Evolutionary conservation across 495 filamentous ascomycete genomes (phyloP), one percentile per base, ranked within the genome.

Genomic region (Hapsidospora chrysogenum): DNA sequence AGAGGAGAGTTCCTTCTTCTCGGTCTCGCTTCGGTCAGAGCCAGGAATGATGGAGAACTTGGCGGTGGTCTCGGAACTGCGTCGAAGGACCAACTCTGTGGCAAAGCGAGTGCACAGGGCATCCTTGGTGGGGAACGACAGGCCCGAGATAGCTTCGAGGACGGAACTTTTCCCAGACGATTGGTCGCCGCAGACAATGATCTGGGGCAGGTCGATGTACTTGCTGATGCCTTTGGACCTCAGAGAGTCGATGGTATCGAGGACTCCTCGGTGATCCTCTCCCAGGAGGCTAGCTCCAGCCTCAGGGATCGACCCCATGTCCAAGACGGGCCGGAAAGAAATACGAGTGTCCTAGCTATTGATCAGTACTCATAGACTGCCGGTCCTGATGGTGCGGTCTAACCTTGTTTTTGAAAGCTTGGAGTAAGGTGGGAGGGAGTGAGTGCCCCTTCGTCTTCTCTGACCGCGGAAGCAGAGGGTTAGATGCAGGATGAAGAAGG

Each of bases 101-200:
- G 74, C 67, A 33, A 78, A 80, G 0, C 72, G 60, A 0, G 76
- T 81, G 47, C 77, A 80, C 1, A 76, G 41, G 31, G 60, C 70
- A 38, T 65, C 64, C 17, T 74, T 70, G n/a, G 60, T 44, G 0
- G 76, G 75, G 38, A 84, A 83, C 0, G 68, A 59, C 7, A 84
- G 66, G n/a, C 74, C 66, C 0, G 77, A 78, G 25, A 85, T 70
- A 0, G 73, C 77, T 51, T 84, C 70, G 0, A 84, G 58, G 0
- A 84, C 76, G 0, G 77, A 83, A 43, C 76, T 80, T 38, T 82
- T 83, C 2, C 79, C 77, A 1, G 68, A 68, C 0, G 72, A 77
- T 41, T 80, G 76, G 42, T 78, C 67, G 0, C 78, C 78, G 47
- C 70, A 79, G n/a, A 83, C 75, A 6, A 81, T 64, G 31, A 84